Evolutionary conservation across 768 basidiomycete species (phyloP).

Genomic region (Macrolepiota dolichaula): DNA sequence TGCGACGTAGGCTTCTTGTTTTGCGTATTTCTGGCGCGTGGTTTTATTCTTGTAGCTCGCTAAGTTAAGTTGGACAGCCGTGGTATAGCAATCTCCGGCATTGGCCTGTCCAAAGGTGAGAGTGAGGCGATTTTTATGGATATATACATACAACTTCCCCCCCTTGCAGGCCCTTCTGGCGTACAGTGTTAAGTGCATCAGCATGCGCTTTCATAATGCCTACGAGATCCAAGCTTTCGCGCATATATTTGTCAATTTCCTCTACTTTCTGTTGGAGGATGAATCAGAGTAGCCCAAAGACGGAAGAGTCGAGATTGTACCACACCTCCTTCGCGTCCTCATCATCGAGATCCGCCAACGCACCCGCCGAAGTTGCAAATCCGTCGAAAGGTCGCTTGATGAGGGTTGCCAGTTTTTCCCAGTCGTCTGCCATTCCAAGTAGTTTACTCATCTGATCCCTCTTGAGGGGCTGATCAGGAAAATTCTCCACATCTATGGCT

Average conservation of each 20-base stretch:
- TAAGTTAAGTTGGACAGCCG: slow-evolving; percentile 36
- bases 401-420: slow-evolving; percentile 51
- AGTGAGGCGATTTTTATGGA: background rate
- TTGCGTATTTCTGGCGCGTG: slow-evolving; percentile 75
- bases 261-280: slow-evolving; percentile 40
- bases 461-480: slow-evolving; percentile 64
- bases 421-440: slow-evolving; percentile 58
- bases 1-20: slow-evolving; percentile 50
- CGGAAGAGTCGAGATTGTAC: background rate
- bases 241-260: slow-evolving; percentile 67
- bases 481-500: slow-evolving; percentile 57
- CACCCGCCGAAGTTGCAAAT: slow-evolving; percentile 39
- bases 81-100: slow-evolving; percentile 47
- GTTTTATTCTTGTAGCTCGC: slow-evolving; percentile 58
- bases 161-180: slow-evolving; percentile 52
- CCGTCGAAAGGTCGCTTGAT: slow-evolving; percentile 44
- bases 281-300: slow-evolving; percentile 1
- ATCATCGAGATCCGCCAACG: slow-evolving; percentile 61
- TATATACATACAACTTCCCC: slow-evolving; percentile 53
- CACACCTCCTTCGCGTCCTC: slow-evolving; percentile 51
- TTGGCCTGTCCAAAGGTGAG: slow-evolving; percentile 38
- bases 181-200: slow-evolving; percentile 47
- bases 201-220: slow-evolving; percentile 59
- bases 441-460: slow-evolving; percentile 50
- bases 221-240: slow-evolving; percentile 62